Evolutionary conservation across 345 rosid genomes (phyloP).

Genomic region (Citrus trifoliata): DNA sequence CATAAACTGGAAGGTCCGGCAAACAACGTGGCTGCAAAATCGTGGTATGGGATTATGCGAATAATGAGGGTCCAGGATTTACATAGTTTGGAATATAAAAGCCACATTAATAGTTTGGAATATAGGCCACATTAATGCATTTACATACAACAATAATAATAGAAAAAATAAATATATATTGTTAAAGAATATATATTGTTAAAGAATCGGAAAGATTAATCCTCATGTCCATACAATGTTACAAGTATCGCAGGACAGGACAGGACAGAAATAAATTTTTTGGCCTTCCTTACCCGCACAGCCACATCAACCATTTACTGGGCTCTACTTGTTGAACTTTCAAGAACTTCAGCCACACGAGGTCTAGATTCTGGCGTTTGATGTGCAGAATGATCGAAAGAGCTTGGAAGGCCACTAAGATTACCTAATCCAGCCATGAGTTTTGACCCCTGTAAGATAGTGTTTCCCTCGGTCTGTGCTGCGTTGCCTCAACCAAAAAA

Average conservation of each 20-base stretch:
- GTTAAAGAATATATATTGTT: no score
- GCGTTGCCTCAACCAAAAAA: conserved; percentile 61
- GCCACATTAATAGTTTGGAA: no score
- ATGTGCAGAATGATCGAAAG: conserved; percentile 37
- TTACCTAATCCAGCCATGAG: conserved; percentile 33
- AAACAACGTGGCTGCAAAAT: no score
- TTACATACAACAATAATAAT: no score
- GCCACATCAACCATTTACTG: conserved; percentile 68
- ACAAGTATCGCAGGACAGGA: no score
- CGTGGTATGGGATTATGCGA: no score
- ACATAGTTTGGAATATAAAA: no score
- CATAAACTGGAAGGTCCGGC: no score
- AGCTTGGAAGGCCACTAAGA: conserved; percentile 33
- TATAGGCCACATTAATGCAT: no score
- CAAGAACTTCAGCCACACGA: conserved; percentile 67
- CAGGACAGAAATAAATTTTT: neutral
- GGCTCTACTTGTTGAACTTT: conserved; percentile 60
- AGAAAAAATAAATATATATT: no score
- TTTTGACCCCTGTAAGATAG: conserved; percentile 24
- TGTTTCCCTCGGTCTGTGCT: conserved; percentile 64
- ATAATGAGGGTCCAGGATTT: no score
- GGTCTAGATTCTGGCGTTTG: conserved; percentile 52
- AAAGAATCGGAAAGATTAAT: neutral
- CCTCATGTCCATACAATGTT: no score
- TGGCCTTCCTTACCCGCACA: conserved; percentile 43